Evolutionary conservation across 1,284 basidiomycete genomes (phyloP).

Genomic region (Leucoagaricus sp.): DNA sequence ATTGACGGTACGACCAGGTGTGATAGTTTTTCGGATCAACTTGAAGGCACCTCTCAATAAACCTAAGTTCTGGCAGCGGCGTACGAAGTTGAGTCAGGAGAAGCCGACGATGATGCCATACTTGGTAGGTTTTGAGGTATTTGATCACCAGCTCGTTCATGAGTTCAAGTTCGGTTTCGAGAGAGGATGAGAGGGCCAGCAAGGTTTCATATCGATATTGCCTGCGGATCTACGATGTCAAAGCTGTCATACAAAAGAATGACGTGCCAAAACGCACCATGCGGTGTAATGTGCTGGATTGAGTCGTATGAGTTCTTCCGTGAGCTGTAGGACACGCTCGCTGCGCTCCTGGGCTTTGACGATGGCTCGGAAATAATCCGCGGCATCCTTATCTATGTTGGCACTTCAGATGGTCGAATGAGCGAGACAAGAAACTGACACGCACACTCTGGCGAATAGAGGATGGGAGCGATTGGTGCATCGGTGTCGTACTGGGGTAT

Average conservation of each 20-base stretch:
- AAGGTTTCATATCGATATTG: conserved; percentile 91
- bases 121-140: conserved; percentile 93
- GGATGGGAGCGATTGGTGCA: conserved; percentile 84
- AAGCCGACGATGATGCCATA: conserved; percentile 94
- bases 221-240: conserved; percentile 46
- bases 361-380: conserved; percentile 88
- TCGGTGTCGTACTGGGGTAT: conserved; percentile 80
- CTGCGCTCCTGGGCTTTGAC: conserved; percentile 77
- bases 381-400: conserved; percentile 82
- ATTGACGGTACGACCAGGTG: conserved; percentile 94
- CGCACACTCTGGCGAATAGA: conserved; percentile 86
- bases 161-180: conserved; percentile 75
- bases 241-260: conserved; percentile 7
- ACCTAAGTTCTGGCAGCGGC: conserved; percentile 70
- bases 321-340: conserved; percentile 79
- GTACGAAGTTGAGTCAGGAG: conserved; percentile 63
- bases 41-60: conserved; percentile 71
- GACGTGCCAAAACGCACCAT: conserved; percentile 57
- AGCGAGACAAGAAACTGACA: conserved; percentile 20
- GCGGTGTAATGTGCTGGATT: conserved; percentile 95
- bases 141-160: conserved; percentile 85
- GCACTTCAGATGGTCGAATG: conserved; percentile 1
- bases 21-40: conserved; percentile 93
- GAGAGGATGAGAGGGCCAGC: conserved; percentile 61
- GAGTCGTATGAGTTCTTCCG: conserved; percentile 81